A percentile compares a stretch with the other conserved stretches of the same genome.
Conservation (phyloP, 2,329 filamentous ascomycete genomes). For the Trichophyton simii region DNA sequence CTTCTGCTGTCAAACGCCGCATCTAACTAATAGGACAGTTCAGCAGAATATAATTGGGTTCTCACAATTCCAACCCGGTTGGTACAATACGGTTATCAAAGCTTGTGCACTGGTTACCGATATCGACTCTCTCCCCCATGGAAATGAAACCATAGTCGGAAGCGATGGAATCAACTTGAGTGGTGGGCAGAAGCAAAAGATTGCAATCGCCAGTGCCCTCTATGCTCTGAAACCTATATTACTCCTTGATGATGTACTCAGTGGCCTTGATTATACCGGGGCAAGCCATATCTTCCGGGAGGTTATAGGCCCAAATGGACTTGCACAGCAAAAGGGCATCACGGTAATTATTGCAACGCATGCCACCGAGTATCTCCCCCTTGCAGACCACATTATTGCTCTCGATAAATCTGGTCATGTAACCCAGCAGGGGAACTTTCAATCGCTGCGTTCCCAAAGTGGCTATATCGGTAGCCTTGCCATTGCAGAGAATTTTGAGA, state of each 20-base stretch:
- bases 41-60: slow-evolving; percentile 32
- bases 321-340: slow-evolving; percentile 29
- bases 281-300: slow-evolving; percentile 38
- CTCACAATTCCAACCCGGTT: slow-evolving; percentile 45
- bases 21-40: not conserved
- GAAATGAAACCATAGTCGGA: slow-evolving; percentile 61
- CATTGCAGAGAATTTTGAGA: not conserved
- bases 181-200: slow-evolving; percentile 69
- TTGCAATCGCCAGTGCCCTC: slow-evolving; percentile 65
- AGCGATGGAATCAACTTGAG: slow-evolving; percentile 56
- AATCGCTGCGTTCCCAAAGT: not conserved
- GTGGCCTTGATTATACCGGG: slow-evolving; percentile 38
- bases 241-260: slow-evolving; percentile 42
- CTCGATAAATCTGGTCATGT: not conserved
- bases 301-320: slow-evolving; percentile 35
- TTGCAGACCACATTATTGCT: not conserved
- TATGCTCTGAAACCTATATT: slow-evolving; percentile 45
- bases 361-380: slow-evolving; percentile 22
- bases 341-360: slow-evolving; percentile 25
- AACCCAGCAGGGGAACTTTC: not conserved
- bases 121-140: slow-evolving; percentile 52
- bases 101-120: slow-evolving; percentile 56
- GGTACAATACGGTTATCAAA: slow-evolving; percentile 51
- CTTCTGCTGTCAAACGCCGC: not conserved
- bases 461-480: not conserved